A percentile compares a stretch with the other conserved stretches of the same genome.
phyloP scores from a whole-genome alignment of 371 early-diverging fungal genomes.

The Batkoa obscura region DNA sequence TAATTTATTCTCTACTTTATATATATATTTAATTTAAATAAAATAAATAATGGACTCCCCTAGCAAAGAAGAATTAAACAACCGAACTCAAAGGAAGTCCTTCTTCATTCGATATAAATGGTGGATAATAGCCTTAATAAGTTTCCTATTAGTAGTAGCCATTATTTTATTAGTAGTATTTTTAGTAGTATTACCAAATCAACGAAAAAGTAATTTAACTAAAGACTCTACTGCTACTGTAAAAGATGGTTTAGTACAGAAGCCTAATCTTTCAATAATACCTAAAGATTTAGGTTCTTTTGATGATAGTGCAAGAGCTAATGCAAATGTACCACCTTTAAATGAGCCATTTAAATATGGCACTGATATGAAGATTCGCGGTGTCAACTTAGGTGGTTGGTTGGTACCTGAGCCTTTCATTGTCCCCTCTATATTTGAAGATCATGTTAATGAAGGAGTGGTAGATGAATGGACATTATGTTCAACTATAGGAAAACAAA shows the following conservation, averaged over 20 bases:
- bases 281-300: constrained; percentile 1
- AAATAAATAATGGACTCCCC: too few relatives aligned
- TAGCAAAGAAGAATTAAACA: too few relatives aligned
- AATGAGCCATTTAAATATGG: too few relatives aligned
- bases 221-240: too few relatives aligned
- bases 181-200: neutral
- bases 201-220: neutral
- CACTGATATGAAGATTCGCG: constrained; percentile 23
- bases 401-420: constrained; percentile 43
- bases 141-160: neutral
- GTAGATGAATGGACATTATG: constrained; percentile 50
- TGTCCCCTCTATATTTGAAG: constrained; percentile 44
- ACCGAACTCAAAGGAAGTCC: too few relatives aligned
- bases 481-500: constrained; percentile 26
- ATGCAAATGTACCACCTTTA: too few relatives aligned
- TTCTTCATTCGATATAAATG: neutral
- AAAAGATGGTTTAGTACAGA: too few relatives aligned
- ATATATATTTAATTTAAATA: too few relatives aligned
- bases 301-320: too few relatives aligned
- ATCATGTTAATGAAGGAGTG: constrained; percentile 18
- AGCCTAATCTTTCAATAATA: neutral
- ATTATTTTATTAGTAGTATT: neutral
- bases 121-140: neutral
- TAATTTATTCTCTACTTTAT: too few relatives aligned
- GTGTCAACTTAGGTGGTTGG: constrained; percentile 41